Conservation (phyloP, 106 monocot genomes). For the Acorus gramineus region DNA sequence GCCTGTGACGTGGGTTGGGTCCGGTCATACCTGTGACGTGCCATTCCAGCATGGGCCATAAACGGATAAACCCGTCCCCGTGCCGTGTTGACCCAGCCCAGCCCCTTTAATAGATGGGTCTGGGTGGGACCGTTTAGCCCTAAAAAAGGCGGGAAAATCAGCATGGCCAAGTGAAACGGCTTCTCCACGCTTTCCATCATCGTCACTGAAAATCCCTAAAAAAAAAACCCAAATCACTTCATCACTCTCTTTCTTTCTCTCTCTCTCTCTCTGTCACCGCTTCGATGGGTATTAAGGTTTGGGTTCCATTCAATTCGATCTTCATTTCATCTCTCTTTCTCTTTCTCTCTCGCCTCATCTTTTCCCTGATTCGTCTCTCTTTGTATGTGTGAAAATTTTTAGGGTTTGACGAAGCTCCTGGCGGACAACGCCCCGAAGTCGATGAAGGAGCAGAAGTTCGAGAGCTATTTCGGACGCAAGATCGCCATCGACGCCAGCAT, state of each 20-base stretch:
- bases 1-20: too few species aligned
- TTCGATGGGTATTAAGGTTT: slow-evolving; percentile 64
- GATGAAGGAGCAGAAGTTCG: slow-evolving; percentile 83
- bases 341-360: neutral
- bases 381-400: neutral
- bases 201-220: too few species aligned
- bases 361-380: neutral
- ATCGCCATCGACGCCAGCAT: slow-evolving; percentile 93
- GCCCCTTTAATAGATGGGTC: too few species aligned
- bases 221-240: neutral
- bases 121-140: too few species aligned
- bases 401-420: slow-evolving; percentile 98
- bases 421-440: slow-evolving; percentile 79
- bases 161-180: too few species aligned
- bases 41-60: too few species aligned
- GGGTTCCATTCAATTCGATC: slow-evolving; percentile 1
- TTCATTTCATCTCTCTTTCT: too few species aligned
- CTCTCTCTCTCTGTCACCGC: neutral
- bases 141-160: too few species aligned
- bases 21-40: too few species aligned
- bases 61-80: too few species aligned
- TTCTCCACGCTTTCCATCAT: too few species aligned
- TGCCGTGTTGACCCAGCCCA: too few species aligned
- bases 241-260: neutral
- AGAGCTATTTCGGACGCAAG: slow-evolving; percentile 84